Evolutionary conservation across 1,284 basidiomycete genomes (phyloP).

Genomic region (Athelia sp.): DNA sequence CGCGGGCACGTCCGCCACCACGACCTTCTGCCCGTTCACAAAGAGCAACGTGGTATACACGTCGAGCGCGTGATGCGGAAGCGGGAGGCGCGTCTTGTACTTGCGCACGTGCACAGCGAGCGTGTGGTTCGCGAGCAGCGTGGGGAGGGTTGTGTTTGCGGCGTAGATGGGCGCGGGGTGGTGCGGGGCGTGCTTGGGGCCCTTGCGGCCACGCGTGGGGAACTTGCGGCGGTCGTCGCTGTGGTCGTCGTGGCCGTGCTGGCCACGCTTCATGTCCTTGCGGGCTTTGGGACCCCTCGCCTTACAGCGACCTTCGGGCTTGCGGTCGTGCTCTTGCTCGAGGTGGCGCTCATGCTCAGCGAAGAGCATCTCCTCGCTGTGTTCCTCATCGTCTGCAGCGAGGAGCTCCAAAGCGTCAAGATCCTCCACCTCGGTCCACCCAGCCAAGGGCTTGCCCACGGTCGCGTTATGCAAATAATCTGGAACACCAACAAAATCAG

Average conservation of each 20-base stretch:
- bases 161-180: slow-evolving; percentile 37
- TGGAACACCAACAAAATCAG: slow-evolving; percentile 3
- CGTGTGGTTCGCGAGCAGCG: slow-evolving; percentile 43
- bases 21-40: slow-evolving; percentile 47
- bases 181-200: slow-evolving; percentile 3
- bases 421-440: slow-evolving; percentile 12
- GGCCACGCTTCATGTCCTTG: too few species aligned
- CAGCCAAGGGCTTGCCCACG: not conserved
- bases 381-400: too few species aligned
- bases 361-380: too few species aligned
- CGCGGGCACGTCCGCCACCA: slow-evolving; percentile 47
- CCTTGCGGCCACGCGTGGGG: slow-evolving; percentile 1
- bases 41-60: slow-evolving; percentile 41
- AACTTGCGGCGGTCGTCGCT: too few species aligned
- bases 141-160: slow-evolving; percentile 40
- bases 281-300: too few species aligned
- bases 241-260: too few species aligned
- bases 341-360: not conserved
- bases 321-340: not conserved
- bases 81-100: slow-evolving; percentile 34
- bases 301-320: not conserved
- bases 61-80: slow-evolving; percentile 26
- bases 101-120: slow-evolving; percentile 48
- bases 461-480: slow-evolving; percentile 13
- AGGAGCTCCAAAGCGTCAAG: too few species aligned